A percentile compares a stretch with the other conserved stretches of the same genome.
phyloP scores from a whole-genome alignment of 2,329 filamentous ascomycete genomes.

The Orbilia ellipsospora region DNA sequence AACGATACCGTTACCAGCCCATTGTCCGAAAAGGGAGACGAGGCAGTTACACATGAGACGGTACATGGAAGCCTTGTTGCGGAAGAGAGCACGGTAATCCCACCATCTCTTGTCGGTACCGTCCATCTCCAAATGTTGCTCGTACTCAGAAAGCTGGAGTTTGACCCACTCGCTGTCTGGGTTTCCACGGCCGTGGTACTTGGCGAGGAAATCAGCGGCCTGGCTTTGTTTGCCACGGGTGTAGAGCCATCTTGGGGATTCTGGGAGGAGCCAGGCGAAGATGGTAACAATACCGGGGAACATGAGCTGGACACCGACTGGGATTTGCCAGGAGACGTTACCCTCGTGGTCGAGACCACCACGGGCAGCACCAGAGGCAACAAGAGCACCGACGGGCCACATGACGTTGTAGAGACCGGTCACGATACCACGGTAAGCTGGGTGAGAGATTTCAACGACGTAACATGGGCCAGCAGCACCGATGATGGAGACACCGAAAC shows the following conservation, averaged over 20 bases:
- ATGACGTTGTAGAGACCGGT: conserved; percentile 64
- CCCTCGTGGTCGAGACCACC: conserved; percentile 60
- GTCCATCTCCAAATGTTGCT: conserved; percentile 65
- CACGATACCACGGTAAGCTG: conserved; percentile 59
- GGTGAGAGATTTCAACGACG: conserved; percentile 62
- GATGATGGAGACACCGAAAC: conserved; percentile 64
- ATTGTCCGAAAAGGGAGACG: conserved; percentile 55
- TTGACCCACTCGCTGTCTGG: conserved; percentile 64
- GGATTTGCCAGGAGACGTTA: conserved; percentile 64
- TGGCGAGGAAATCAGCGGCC: conserved; percentile 64
- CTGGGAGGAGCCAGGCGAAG: conserved; percentile 54
- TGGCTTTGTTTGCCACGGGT: conserved; percentile 66
- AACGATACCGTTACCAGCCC: conserved; percentile 60
- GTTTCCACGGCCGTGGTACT: conserved; percentile 58
- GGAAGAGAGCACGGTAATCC: conserved; percentile 68
- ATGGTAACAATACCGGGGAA: conserved; percentile 60
- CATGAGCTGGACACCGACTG: conserved; percentile 64
- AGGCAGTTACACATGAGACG: conserved; percentile 52
- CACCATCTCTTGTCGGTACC: conserved; percentile 68
- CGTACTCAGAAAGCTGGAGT: conserved; percentile 66
- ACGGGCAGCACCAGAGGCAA: conserved; percentile 64
- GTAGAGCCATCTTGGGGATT: conserved; percentile 62
- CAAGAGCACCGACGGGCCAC: conserved; percentile 65
- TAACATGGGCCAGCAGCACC: conserved; percentile 59
- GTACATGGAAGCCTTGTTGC: conserved; percentile 56